These are phyloP conservation scores for Hebeloma cylindrosporum DNA, from an alignment of 768 basidiomycete genomes.

Conservation along the genomic window DNA sequence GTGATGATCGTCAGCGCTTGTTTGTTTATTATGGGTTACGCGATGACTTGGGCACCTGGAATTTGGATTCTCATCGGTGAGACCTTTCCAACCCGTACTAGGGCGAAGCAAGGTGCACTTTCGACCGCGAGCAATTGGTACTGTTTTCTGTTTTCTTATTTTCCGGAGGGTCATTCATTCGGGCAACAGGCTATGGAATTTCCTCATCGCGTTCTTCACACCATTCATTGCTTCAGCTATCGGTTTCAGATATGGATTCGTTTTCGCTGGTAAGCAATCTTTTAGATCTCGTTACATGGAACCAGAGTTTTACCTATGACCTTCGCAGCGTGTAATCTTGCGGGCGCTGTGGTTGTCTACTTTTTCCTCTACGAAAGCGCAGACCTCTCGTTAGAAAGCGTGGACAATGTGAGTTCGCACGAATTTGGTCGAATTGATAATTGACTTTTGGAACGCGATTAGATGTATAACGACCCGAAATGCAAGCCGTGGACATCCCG, in stretches of 20 bases:
- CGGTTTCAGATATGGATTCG: conserved; percentile 62
- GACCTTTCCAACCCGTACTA: conserved; percentile 71
- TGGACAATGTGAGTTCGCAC: conserved; percentile 46
- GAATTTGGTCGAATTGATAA: background rate
- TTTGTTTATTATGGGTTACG: conserved; percentile 71
- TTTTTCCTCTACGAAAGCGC: conserved; percentile 78
- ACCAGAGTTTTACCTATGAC: background rate
- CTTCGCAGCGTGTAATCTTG: conserved; percentile 53
- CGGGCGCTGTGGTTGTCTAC: conserved; percentile 58
- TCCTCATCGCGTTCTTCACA: conserved; percentile 77
- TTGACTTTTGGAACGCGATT: conserved; percentile 1
- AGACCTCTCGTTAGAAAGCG: conserved; percentile 63
- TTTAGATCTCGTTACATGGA: background rate
- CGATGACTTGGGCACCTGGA: conserved; percentile 73
- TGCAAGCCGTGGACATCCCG: conserved; percentile 69
- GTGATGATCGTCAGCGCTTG: conserved; percentile 70
- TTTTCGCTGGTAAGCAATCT: conserved; percentile 55
- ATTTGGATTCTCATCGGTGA: conserved; percentile 80
- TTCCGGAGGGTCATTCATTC: background rate
- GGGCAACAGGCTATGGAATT: conserved; percentile 54
- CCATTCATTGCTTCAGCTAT: conserved; percentile 65
- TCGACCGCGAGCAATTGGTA: conserved; percentile 63
- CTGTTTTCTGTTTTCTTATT: conserved; percentile 8
- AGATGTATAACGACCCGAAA: conserved; percentile 65
- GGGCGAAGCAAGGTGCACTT: conserved; percentile 69